phyloP scores from a whole-genome alignment of 345 rosid genomes.

The Psidium guajava region DNA sequence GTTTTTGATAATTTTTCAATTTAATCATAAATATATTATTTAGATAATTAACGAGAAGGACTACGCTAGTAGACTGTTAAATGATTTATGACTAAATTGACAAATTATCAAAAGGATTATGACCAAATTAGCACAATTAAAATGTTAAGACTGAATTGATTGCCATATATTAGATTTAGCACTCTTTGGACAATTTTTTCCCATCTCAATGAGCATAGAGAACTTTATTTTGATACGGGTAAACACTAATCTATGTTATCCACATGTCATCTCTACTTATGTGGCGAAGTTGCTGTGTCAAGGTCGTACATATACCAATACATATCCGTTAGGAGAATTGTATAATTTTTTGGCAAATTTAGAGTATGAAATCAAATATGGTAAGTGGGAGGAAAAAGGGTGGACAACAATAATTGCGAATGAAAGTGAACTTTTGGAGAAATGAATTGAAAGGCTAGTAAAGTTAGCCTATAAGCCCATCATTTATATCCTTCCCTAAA shows the following conservation, averaged over 20 bases:
- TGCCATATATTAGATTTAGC: too few relatives aligned
- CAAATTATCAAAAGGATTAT: too few relatives aligned
- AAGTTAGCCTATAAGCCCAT: background rate
- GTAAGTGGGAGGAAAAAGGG: background rate
- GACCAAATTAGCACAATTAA: too few relatives aligned
- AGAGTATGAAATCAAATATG: background rate
- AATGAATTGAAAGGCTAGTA: background rate
- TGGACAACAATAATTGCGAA: background rate
- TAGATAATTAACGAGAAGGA: too few relatives aligned
- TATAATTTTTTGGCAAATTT: background rate
- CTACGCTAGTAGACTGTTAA: too few relatives aligned
- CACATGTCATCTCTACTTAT: background rate
- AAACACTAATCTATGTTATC: background rate
- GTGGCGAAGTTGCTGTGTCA: background rate
- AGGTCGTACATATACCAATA: background rate
- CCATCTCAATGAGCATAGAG: background rate
- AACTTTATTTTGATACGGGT: background rate
- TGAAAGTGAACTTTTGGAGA: background rate
- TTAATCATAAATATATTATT: too few relatives aligned
- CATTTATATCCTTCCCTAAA: background rate
- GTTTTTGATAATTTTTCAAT: too few relatives aligned
- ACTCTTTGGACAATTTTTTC: too few relatives aligned
- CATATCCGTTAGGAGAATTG: background rate
- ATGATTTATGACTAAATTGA: too few relatives aligned
- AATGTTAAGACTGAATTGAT: too few relatives aligned